phyloP scores from a whole-genome alignment of 2,329 filamentous ascomycete genomes.

The Drechmeria coniospora region DNA sequence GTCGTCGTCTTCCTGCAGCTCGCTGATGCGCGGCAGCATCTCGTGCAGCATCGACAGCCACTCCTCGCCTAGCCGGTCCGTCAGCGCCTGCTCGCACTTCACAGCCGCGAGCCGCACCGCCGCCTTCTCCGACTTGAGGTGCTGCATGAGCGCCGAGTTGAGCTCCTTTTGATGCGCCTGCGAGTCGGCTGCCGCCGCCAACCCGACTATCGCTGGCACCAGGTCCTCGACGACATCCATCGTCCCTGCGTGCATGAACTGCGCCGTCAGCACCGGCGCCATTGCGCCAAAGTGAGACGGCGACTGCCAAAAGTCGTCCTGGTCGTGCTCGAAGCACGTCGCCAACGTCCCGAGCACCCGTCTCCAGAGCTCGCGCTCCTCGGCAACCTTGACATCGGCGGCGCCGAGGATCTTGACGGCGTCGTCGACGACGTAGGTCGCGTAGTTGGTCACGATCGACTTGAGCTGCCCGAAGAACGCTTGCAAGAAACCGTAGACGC shows the following conservation, averaged over 20 bases:
- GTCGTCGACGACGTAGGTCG: conserved; percentile 68
- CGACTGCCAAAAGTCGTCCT: conserved; percentile 92
- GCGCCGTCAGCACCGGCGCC: conserved; percentile 50
- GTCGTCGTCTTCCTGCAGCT: conserved; percentile 91
- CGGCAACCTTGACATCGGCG: conserved; percentile 29
- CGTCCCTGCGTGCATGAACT: conserved; percentile 37
- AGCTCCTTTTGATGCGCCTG: conserved; percentile 83
- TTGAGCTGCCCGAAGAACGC: conserved; percentile 75
- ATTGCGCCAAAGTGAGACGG: conserved; percentile 72
- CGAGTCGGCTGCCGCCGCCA: conserved; percentile 68
- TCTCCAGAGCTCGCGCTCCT: conserved; percentile 47
- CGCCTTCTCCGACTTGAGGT: conserved; percentile 58
- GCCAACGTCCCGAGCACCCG: conserved; percentile 56
- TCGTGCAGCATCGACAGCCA: conserved; percentile 85
- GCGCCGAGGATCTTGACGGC: conserved; percentile 46
- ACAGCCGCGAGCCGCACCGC: conserved; percentile 68
- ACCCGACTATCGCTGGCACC: conserved; percentile 61
- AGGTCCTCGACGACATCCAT: conserved; percentile 35
- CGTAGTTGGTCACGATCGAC: conserved; percentile 88
- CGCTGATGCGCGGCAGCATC: conserved; percentile 92
- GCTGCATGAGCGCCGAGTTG: conserved; percentile 62
- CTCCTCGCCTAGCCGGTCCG: conserved; percentile 72
- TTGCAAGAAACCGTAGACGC: conserved; percentile 66
- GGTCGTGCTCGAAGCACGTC: conserved; percentile 72
- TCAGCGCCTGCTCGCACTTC: conserved; percentile 65